phyloP scores from a whole-genome alignment of 2,329 filamentous ascomycete species.

The Fusarium protoensiforme region DNA sequence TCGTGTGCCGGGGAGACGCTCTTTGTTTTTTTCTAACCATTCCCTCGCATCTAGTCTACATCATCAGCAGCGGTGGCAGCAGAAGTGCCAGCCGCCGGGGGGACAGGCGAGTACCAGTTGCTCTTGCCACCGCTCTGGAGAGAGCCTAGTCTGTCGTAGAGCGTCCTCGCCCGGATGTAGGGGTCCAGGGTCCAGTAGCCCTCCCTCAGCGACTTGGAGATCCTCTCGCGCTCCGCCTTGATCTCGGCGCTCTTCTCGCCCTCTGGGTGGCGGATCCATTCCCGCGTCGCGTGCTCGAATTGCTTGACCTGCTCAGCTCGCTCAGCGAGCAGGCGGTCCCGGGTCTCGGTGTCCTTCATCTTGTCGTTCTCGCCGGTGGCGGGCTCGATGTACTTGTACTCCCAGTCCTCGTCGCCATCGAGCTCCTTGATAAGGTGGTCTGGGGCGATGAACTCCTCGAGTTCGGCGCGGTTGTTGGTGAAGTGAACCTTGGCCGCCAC shows the following conservation, averaged over 20 bases:
- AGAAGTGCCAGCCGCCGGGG: slow-evolving; percentile 48
- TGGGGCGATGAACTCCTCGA: slow-evolving; percentile 79
- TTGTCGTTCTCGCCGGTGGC: slow-evolving; percentile 77
- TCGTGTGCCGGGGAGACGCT: neutral
- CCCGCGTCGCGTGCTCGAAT: slow-evolving; percentile 78
- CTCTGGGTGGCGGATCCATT: slow-evolving; percentile 72
- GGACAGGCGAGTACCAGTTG: slow-evolving; percentile 70
- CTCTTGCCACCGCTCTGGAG: slow-evolving; percentile 75
- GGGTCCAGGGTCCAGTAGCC: slow-evolving; percentile 94
- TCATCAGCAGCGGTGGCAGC: slow-evolving; percentile 58
- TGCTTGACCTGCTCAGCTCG: slow-evolving; percentile 74
- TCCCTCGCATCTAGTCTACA: slow-evolving; percentile 52
- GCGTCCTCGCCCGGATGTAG: slow-evolving; percentile 82
- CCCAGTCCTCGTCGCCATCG: slow-evolving; percentile 86
- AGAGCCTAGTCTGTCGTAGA: slow-evolving; percentile 85
- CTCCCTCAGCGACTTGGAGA: slow-evolving; percentile 72
- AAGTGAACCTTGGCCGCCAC: slow-evolving; percentile 96
- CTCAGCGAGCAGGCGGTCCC: slow-evolving; percentile 71
- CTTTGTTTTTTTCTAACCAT: slow-evolving; percentile 1
- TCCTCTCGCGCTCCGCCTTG: slow-evolving; percentile 66
- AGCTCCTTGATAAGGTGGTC: slow-evolving; percentile 82
- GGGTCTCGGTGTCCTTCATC: slow-evolving; percentile 74
- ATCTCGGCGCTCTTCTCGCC: slow-evolving; percentile 58
- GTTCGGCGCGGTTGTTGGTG: slow-evolving; percentile 82
- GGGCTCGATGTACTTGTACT: slow-evolving; percentile 85